Evolutionary conservation across 2,329 filamentous ascomycete genomes (phyloP).

Genomic region (Thelonectria rubi): DNA sequence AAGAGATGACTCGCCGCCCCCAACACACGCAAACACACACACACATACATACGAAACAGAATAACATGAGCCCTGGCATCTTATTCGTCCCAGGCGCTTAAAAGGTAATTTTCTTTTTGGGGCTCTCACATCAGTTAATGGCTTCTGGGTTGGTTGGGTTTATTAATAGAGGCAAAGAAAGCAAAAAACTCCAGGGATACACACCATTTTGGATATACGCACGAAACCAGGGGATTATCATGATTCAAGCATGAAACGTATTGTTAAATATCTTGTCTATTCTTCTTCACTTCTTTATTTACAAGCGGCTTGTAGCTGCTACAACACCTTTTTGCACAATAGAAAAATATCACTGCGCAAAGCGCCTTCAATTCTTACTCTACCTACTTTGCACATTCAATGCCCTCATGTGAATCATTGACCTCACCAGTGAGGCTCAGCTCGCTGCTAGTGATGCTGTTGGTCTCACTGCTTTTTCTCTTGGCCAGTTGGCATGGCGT

Average conservation of each 20-base stretch:
- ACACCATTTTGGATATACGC: slow-evolving; percentile 8
- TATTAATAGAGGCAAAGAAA: slow-evolving; percentile 11
- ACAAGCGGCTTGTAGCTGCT: slow-evolving; percentile 1
- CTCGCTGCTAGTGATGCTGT: background rate
- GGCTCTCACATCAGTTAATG: background rate
- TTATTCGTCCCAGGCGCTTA: background rate
- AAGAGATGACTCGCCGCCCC: background rate
- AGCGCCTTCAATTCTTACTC: background rate
- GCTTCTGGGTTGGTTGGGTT: background rate
- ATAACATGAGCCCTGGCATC: background rate
- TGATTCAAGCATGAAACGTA: slow-evolving; percentile 2
- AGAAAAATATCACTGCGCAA: background rate
- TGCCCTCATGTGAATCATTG: too few species aligned
- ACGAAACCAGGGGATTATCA: background rate
- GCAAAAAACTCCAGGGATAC: background rate
- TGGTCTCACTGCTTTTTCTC: background rate
- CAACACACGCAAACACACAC: background rate
- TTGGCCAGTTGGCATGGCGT: too few species aligned
- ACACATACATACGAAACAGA: background rate
- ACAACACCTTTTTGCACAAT: background rate
- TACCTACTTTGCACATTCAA: background rate
- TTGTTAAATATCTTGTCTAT: slow-evolving; percentile 17
- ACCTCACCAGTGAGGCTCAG: background rate
- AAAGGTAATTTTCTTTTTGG: slow-evolving; percentile 3
- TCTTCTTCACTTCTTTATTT: background rate